Base-by-base conservation (phyloP, 805 yeast genomes). In the Candida boleticola region DNA sequence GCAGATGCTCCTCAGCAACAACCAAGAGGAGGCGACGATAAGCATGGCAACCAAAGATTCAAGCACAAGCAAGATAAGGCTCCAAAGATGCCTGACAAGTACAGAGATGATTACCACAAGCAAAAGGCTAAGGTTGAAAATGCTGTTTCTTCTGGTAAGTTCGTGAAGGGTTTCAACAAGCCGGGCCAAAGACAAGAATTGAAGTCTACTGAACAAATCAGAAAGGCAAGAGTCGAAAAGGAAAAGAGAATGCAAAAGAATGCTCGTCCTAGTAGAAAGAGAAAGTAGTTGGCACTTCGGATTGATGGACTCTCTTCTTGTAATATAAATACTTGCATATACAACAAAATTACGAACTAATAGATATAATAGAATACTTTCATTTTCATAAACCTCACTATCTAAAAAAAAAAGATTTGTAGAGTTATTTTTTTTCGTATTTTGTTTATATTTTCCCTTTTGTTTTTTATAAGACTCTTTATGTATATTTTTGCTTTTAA, bases 51-150 rank as follows among this genome's bases (percentile, higher is more conserved):
- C 29, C 55, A 66, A 58, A 58, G 76, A 50, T 88, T 80, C 73
- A 80, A 80, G 63, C 98, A 93, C 60, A 80, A 82, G 48, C 79
- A 77, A 56, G 69, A 68, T 36, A 76, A 77, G 46, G 90, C 97
- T 2, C 99, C 99, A 31, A 86, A 81, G 58, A 66, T 83, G 31
- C 97, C 99, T n/a, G 97, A 89, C 57, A 89, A 78, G 64, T 80
- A 71, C 52, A 80, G 98, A 66, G 97, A 90, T 57, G 90, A 93
- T 64, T 93, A 78, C 66, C 76, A 80, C 45, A 73, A 73, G 49
- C 97, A 92, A 61, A 82, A 85, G 78, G 81, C 82, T 70, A 83
- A 85, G 66, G 92, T 87, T 37, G 79, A 78, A 40, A 80, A 79
- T 52, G 98, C 98, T 2, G 55, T 82, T 44, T 95, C 83, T 7